Conservation (phyloP, 768 basidiomycete species). For the Agaricus sinodeliciosus region DNA sequence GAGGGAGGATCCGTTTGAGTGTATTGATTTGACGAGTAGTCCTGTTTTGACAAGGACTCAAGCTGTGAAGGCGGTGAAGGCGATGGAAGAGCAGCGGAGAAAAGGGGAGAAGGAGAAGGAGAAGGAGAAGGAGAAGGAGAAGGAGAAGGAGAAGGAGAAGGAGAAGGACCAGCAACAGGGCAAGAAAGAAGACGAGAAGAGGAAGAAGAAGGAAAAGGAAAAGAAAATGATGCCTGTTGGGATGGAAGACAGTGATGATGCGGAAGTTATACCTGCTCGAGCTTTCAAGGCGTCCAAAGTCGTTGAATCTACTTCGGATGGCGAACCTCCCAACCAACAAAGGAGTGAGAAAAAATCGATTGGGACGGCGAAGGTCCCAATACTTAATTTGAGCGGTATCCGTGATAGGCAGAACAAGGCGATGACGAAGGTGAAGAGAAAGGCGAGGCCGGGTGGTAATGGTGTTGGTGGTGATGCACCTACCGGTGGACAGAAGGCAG, state of each 20-base stretch:
- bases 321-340: neutral
- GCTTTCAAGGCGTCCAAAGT: neutral
- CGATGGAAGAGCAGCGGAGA: neutral
- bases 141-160: neutral
- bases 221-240: slow-evolving; percentile 13
- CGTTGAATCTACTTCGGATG: neutral
- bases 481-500: neutral
- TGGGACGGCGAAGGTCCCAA: neutral
- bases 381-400: neutral
- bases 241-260: slow-evolving; percentile 9
- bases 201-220: slow-evolving; percentile 2
- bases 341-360: neutral
- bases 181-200: neutral
- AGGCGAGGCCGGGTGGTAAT: slow-evolving; percentile 13
- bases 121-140: neutral
- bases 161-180: neutral
- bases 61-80: neutral
- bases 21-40: slow-evolving; percentile 6
- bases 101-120: neutral
- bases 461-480: neutral
- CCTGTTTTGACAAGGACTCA: neutral
- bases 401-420: slow-evolving; percentile 12
- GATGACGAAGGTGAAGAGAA: slow-evolving; percentile 19
- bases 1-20: neutral
- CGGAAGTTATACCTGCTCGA: slow-evolving; percentile 3